Evolutionary conservation across 2,329 filamentous ascomycete genomes (phyloP).

Genomic region (Trichoderma pleuroti): DNA sequence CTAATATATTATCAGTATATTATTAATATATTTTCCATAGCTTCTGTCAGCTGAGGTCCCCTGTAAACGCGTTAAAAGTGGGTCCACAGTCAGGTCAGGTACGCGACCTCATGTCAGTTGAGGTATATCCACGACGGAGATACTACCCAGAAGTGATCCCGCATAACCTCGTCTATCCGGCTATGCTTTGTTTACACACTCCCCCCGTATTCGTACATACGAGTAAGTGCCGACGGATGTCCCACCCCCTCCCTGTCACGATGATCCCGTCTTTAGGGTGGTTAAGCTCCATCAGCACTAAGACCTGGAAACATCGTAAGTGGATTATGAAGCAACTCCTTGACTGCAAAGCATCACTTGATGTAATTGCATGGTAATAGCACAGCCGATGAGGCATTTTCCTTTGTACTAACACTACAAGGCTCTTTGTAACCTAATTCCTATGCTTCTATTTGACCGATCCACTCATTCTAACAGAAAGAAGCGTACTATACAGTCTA

Average conservation of each 20-base stretch:
- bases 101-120: too few relatives aligned
- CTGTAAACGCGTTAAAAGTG: too few relatives aligned
- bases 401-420: too few relatives aligned
- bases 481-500: neutral
- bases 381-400: too few relatives aligned
- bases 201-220: neutral
- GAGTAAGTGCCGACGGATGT: neutral
- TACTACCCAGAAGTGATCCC: too few relatives aligned
- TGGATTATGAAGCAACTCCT: neutral
- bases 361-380: neutral
- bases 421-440: too few relatives aligned
- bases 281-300: neutral
- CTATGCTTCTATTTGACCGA: too few relatives aligned
- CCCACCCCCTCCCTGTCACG: neutral
- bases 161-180: neutral
- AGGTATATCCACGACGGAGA: too few relatives aligned
- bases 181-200: neutral
- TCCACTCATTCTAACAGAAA: neutral
- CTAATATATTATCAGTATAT: too few relatives aligned
- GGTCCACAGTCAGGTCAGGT: too few relatives aligned
- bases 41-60: too few relatives aligned
- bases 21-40: too few relatives aligned
- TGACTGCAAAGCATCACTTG: neutral
- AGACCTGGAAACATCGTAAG: neutral
- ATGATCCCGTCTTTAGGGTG: neutral